These are phyloP conservation scores for Xylariales sp. DNA, from an alignment of 2,329 filamentous ascomycete genomes.

Conservation along the genomic window DNA sequence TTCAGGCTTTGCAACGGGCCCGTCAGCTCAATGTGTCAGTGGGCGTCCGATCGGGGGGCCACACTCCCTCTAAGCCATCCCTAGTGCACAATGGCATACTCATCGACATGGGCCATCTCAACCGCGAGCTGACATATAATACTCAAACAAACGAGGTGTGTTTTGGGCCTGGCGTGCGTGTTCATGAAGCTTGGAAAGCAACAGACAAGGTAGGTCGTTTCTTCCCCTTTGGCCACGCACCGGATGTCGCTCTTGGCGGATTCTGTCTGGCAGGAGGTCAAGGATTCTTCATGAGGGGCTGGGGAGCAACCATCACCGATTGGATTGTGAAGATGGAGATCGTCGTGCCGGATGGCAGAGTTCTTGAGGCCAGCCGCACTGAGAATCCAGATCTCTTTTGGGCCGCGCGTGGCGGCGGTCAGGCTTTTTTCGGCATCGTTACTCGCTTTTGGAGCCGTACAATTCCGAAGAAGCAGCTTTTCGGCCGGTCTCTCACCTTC, in stretches of 20 bases:
- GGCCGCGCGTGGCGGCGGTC: slow-evolving; percentile 35
- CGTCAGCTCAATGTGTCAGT: slow-evolving; percentile 7
- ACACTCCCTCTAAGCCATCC: slow-evolving; percentile 13
- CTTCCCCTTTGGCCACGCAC: slow-evolving; percentile 21
- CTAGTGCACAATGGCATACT: slow-evolving; percentile 16
- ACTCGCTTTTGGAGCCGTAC: slow-evolving; percentile 17
- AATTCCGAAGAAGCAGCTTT: neutral
- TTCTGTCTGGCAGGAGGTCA: slow-evolving; percentile 25
- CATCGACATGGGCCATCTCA: slow-evolving; percentile 16
- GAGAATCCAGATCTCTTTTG: slow-evolving; percentile 40
- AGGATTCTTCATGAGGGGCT: slow-evolving; percentile 23
- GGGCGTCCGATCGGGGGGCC: slow-evolving; percentile 16
- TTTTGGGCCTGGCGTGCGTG: slow-evolving; percentile 16
- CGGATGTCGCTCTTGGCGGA: slow-evolving; percentile 20
- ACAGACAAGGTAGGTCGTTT: slow-evolving; percentile 13
- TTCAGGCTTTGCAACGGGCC: neutral
- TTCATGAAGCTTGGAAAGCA: slow-evolving; percentile 10
- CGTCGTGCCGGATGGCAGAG: slow-evolving; percentile 32
- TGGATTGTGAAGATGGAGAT: slow-evolving; percentile 27
- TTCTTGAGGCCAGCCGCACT: slow-evolving; percentile 33
- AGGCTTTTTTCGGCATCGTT: slow-evolving; percentile 38
- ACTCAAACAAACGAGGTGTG: slow-evolving; percentile 11
- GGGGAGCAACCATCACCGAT: slow-evolving; percentile 18
- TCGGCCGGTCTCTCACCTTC: neutral
- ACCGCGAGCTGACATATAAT: slow-evolving; percentile 14